Evolutionary conservation across 768 basidiomycete genomes (phyloP), one percentile per base, ranked within the genome.

Genomic region (Leccinum imitatum): DNA sequence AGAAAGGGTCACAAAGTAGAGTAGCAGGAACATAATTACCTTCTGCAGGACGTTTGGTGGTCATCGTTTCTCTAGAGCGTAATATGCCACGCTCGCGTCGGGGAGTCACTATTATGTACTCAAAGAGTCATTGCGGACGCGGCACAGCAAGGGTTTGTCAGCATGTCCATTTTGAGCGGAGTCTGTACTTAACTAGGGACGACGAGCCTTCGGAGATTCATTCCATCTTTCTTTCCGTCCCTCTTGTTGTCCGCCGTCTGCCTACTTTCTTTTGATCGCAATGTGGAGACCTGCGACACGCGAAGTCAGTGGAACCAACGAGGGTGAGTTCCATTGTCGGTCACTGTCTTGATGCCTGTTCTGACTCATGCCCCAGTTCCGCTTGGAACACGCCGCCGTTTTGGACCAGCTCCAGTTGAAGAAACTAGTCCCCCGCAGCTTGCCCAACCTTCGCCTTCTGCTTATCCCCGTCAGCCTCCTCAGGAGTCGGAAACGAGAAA

Each of bases 251-350:
- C 58, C 4, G 48, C 44, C 35, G 14, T 56, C n/a, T 58, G 59
- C 31, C 54, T 46, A 63, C 62, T 75, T 77, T 4, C 75, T 75
- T 74, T 69, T 73, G 75, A 71, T 65, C 60, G 75, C 68, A 63
- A 92, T 93, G 91, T 93, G 91, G 90, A 87, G 87, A 76, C 91
- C 91, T 58, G 90, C 92, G 63, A 92, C 92, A 59, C 87, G 87
- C 66, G 89, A 93, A 76, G 90, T 95, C 30, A 91, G 91, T 41
- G 95, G 94, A 59, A 95, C 94, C 21, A 97, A 97, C 67, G 94
- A 96, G 50, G 90, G 93, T 91, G 41, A 67, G 85, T 76, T 33
- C 48, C n/a, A n/a, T 50, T 19, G 0, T 56, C 44, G 41, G 46
- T 58, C 54, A 17, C 37, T 48, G 41, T 48, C 63, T 46, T 59